Evolutionary conservation across 192 early-diverging fungal species (phyloP), one percentile per base, ranked within the genome.

Genomic region (Coemansia sp.): DNA sequence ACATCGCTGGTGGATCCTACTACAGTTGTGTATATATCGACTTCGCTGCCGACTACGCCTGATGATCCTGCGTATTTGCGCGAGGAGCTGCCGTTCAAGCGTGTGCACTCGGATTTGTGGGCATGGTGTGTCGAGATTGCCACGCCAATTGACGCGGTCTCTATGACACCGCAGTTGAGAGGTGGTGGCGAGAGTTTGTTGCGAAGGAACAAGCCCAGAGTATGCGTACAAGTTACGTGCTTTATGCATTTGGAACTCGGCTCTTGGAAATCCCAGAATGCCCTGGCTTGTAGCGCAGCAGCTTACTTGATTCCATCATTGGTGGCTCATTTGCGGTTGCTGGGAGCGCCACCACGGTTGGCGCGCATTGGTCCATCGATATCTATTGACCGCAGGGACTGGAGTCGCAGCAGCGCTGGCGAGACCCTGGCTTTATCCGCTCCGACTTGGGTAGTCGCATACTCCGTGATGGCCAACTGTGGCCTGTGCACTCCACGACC

Each of bases 1-100:
- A 82, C 79, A 7, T 82, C 79, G 41, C 62, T 82, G 12, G 79
- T 82, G 25, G 79, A 82, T 61, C 70, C 74, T 4, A 82, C 79
- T 2, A 82, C 79, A 0, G 79, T 69, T 18, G 71, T 82, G n/a
- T 70, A 71, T 38, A 62, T 82, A 8, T 64, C 79, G 11, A 73
- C 79, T 10, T 82, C 79, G 31, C 25, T 82, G 56, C 68, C 70
- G 5, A 76, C 74, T 1, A 68, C 70, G 1, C 42, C 38, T 0
- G 75, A 82, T 34, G 79, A 82, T 18, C 79, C 79, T 14, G 70
- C 58, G 21, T 82, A 82, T 42, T 35, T 82, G 68, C 66, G 79
- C 20, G 64, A 64, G 20, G 34, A 21, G 13, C 41, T 33, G 5
- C 38, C 52, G 0, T 25, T 66, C 3, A 82, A 82, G 62, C 74